Conservation (phyloP, 1,284 basidiomycete species). For the Flammula alnicola region DNA sequence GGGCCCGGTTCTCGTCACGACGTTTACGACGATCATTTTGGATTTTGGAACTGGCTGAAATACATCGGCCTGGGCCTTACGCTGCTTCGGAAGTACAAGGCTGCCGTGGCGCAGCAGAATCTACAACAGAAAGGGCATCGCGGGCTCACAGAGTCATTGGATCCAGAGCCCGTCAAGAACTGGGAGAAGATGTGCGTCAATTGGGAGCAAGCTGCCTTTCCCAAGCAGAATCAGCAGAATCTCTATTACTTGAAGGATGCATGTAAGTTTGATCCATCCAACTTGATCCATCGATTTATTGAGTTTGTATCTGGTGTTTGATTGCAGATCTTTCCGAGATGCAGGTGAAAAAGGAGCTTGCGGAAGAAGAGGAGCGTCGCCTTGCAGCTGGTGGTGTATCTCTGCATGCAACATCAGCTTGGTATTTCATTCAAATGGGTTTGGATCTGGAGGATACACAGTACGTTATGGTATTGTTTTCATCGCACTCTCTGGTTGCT, state of each 20-base stretch:
- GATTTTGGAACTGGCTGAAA: constrained; percentile 19
- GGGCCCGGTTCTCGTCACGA: constrained; percentile 16
- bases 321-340: constrained; percentile 12
- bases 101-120: constrained; percentile 4
- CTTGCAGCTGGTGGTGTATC: constrained; percentile 8
- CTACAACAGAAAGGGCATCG: constrained; percentile 7
- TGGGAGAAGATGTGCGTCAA: too few relatives aligned
- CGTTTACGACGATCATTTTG: constrained; percentile 16
- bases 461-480: constrained; percentile 7
- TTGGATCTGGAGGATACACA: constrained; percentile 20
- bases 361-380: constrained; percentile 7
- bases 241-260: neutral
- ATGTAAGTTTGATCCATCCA: neutral
- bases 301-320: neutral
- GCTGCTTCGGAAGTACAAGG: neutral
- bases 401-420: constrained; percentile 11
- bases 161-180: neutral
- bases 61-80: constrained; percentile 6
- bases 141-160: constrained; percentile 8
- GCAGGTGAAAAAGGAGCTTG: constrained; percentile 7
- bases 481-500: neutral
- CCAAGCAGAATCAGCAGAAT: neutral
- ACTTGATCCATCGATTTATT: neutral
- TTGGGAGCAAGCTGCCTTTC: too few relatives aligned
- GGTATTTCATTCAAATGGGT: constrained; percentile 11